These are phyloP conservation scores for Saccharomycopsis sp. DNA, from an alignment of 805 yeast species.

Conservation along the genomic window DNA sequence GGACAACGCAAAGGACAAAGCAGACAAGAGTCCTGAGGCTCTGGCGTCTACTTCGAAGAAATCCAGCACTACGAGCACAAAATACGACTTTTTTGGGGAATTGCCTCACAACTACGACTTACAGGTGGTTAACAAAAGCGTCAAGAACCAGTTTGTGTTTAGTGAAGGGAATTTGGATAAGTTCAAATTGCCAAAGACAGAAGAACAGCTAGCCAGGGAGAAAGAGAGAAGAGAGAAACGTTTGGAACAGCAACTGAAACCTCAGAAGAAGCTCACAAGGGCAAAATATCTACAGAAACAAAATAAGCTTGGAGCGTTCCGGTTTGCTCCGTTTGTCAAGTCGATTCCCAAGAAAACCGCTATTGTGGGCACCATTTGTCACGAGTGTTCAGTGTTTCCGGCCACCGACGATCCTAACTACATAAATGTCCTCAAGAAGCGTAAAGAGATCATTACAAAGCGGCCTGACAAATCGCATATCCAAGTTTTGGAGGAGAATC, in stretches of 20 bases:
- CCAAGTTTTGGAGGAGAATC: slow-evolving; percentile 58
- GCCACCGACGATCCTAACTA: slow-evolving; percentile 67
- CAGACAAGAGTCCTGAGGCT: not conserved
- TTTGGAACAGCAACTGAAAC: slow-evolving; percentile 33
- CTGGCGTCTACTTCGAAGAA: not conserved
- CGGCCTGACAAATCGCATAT: slow-evolving; percentile 49
- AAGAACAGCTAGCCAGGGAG: slow-evolving; percentile 29
- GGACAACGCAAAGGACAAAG: slow-evolving; percentile 1
- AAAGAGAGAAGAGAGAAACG: slow-evolving; percentile 32
- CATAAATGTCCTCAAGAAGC: slow-evolving; percentile 50
- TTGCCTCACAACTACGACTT: slow-evolving; percentile 85
- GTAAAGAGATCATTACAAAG: slow-evolving; percentile 41
- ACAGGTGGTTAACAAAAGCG: slow-evolving; percentile 67
- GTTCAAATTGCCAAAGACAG: slow-evolving; percentile 22
- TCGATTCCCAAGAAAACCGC: slow-evolving; percentile 87
- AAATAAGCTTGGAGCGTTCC: slow-evolving; percentile 27
- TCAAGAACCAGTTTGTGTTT: slow-evolving; percentile 80
- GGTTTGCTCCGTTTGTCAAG: slow-evolving; percentile 73
- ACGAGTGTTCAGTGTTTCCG: slow-evolving; percentile 87
- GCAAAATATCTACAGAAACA: slow-evolving; percentile 11
- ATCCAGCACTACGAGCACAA: not conserved
- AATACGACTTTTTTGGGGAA: slow-evolving; percentile 35
- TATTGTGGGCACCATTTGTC: slow-evolving; percentile 78
- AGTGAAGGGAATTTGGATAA: slow-evolving; percentile 68
- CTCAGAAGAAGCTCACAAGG: slow-evolving; percentile 17